Base-by-base conservation (phyloP, 805 yeast genomes). In the Metschnikowia koreensis region DNA sequence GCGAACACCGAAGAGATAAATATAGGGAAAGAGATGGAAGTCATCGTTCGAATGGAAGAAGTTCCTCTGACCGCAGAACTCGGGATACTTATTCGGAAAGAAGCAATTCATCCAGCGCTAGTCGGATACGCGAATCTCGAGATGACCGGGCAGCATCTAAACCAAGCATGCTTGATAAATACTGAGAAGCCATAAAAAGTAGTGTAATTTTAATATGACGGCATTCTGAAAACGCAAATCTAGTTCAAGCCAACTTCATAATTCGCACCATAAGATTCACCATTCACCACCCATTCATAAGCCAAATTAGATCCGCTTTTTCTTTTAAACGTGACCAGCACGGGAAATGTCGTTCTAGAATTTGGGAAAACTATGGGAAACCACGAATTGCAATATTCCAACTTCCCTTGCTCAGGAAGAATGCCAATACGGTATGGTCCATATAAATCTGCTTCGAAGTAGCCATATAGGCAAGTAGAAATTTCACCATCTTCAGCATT, bases 381-480 rank as follows among this genome's bases (percentile, higher is more conserved):
- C 77, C 77, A 73, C 9, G 76, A 72, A 5, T 48, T 48, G 50
- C 76, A 71, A 40, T 48, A 61, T 15, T 64, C 65, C 13, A 47
- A 54, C 1, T 17, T 15, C 26, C 44, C n/a, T 27, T 49, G 38
- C 7, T 42, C 54, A 2, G 59, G 58, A 1, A 47, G 39, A 9
- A 79, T 84, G 29, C 86, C 79, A 5, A 88, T 69, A 8, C 63
- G 63, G 26, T 84, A 71, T 44, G 82, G 85, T 1, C 77, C 80
- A 64, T 83, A 88, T n/a, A 91, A 73, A 2, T 68, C 78, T 0
- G 94, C 84, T n/a, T 76, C 76, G 61, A 92, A 92, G 61, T 74
- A 84, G 0, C 97, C 97, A 3, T 82, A 71, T 36, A 91, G 65
- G 0, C 93, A 97, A 64, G 89, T 92, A 2, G 42, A 47, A 6